Base-by-base conservation (phyloP, 1,139 yeast species). In the Geotrichum macrosporum region DNA sequence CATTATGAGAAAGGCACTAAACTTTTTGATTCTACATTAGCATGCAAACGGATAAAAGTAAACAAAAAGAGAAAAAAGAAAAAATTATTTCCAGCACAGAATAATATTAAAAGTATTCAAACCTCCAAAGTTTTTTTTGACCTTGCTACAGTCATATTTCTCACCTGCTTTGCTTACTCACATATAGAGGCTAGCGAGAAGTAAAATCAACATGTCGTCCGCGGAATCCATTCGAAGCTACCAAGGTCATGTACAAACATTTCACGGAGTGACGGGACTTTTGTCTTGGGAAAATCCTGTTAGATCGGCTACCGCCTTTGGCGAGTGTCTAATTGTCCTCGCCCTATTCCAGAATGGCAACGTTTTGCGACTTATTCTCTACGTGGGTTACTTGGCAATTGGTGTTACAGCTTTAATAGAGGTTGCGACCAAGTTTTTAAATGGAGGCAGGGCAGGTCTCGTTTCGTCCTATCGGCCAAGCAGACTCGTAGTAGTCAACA, bases 221-320 rank as follows among this genome's bases (percentile, higher is more conserved):
- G 39, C 47, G 2, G 47, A 41, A 13, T 49, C 52, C 3, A 39
- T 49, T 32, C 48, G 50, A 24, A 44, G 50, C 41, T 44, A 32
- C 30, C 44, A 47, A n/a, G 42, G 32, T 6, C 52, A 47, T 21
- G 42, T 45, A 19, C 42, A 44, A 16, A 40, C 34, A 3, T 35
- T 46, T 24, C 37, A 33, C 3, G 36, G 38, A 10, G 19, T 41
- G 9, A 9, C 19, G 21, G 31, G 46, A 6, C 44, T 88, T 56
- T 72, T 89, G 54, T 79, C 89, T 55, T 89, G 97, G 97, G 75
- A 77, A 58, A 77, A 86, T 63, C 96, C 96, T 34, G 70, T 75
- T 55, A 74, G 75, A 60, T 81, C 96, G 48, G 96, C 84, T 53
- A 80, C 81, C 60, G 78, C 83, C 35, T 78, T 88, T 57, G 94